Base-by-base conservation (phyloP, 192 early-diverging fungal genomes). In the Ambispora gerdemannii region DNA sequence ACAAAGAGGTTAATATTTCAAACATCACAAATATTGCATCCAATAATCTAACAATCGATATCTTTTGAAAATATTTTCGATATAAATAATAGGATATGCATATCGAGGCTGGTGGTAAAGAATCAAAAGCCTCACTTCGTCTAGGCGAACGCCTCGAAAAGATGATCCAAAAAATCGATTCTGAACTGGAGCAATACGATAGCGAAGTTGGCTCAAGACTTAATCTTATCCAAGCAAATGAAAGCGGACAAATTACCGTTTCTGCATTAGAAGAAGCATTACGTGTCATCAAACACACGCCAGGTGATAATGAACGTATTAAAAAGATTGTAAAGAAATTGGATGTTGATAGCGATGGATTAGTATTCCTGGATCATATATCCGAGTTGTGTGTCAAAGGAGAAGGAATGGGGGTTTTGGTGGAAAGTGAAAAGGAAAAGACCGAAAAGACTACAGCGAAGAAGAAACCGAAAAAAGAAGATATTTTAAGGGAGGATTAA, bases 161-260 rank as follows among this genome's bases (percentile, higher is more conserved):
- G 79, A 91, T 94, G 91, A 83, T 94, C 65, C 70, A 74, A 52
- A 85, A 84, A 66, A 82, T 94, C 27, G 90, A 92, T 66, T 78
- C 79, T 50, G 91, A 94, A 68, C 63, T 93, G 15, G 73, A 82
- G 50, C 84, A 87, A 35, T 82, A 84, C 61, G 89, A 90, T 67
- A 73, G 74, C 0, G 88, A 87, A 70, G 80, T 85, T 61, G 88
- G 88, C 13, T 82, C 80, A 50, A 86, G 77, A 59, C 79, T 92
- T 50, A 86, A 89, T 69, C 74, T 83, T 13, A 82, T 92, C 67
- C 80, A 83, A 69, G 83, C 90, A 28, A 85, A 89, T 70, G 83
- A 87, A 56, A 75, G 80, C 7, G 89, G 91, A 50, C 81, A 87
- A 75, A 81, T 92, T 61, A 78, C 82, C 19, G 82, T 88, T 19